Evolutionary conservation across 1,139 yeast genomes (phyloP).

Genomic region (Keqinozyma sinolaborantium): DNA sequence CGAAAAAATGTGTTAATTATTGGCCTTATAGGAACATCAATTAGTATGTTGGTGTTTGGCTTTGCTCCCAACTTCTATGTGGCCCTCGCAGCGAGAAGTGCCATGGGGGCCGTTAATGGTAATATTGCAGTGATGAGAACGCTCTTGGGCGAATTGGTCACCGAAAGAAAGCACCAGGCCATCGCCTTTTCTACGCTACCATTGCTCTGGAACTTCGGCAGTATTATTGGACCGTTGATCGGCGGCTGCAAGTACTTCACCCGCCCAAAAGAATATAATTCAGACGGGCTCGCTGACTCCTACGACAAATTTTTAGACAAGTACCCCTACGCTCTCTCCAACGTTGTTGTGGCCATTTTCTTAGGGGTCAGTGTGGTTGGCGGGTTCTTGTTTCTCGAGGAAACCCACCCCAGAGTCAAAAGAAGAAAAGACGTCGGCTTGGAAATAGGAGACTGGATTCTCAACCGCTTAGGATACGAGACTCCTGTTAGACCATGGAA

Average conservation of each 20-base stretch:
- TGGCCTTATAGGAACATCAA: conserved; percentile 50
- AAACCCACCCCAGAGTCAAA: conserved; percentile 47
- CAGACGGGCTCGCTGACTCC: conserved; percentile 3
- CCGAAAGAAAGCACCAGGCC: conserved; percentile 55
- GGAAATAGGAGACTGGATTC: conserved; percentile 48
- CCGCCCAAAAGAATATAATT: conserved; percentile 15
- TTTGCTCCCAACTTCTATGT: conserved; percentile 45
- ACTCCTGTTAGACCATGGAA: conserved; percentile 12
- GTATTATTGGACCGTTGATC: conserved; percentile 46
- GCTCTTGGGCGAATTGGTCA: conserved; percentile 56
- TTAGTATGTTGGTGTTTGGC: conserved; percentile 50
- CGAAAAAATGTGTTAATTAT: conserved; percentile 51
- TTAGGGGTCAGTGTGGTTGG: conserved; percentile 34
- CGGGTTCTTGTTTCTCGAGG: conserved; percentile 56
- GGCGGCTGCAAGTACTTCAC: conserved; percentile 44
- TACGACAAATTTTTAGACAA: conserved; percentile 9
- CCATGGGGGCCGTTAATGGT: conserved; percentile 59
- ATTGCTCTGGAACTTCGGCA: conserved; percentile 55
- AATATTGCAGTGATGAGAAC: conserved; percentile 62
- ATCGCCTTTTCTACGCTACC: conserved; percentile 61
- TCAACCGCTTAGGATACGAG: conserved; percentile 27
- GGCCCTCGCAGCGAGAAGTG: conserved; percentile 49
- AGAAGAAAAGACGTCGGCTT: conserved; percentile 48
- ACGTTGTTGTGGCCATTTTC: conserved; percentile 47
- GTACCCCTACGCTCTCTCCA: conserved; percentile 61